A percentile compares a stretch with the other conserved stretches of the same genome.
Conservation (phyloP, 495 filamentous ascomycete species). For the Aspergillus biplanus region DNA sequence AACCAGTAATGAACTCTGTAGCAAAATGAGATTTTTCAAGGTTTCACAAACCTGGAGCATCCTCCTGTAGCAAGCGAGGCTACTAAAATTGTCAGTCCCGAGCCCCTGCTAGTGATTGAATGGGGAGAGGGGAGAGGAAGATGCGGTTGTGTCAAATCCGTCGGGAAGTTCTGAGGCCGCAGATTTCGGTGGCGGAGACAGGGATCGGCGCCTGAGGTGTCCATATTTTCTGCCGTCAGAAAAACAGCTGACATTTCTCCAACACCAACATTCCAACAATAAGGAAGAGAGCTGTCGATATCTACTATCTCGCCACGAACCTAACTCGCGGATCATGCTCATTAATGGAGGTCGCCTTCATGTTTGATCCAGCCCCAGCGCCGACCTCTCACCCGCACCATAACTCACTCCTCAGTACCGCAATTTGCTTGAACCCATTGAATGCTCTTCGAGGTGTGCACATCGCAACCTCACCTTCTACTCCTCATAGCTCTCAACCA, state of each 20-base stretch:
- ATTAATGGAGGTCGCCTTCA: conserved; percentile 27
- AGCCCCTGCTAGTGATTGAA: conserved; percentile 30
- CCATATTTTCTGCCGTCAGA: conserved; percentile 20
- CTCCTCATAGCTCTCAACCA: too few relatives aligned
- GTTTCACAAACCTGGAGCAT: conserved; percentile 49
- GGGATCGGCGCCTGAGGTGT: conserved; percentile 27
- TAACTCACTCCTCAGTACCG: too few relatives aligned
- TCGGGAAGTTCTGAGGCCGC: conserved; percentile 33
- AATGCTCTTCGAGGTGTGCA: too few relatives aligned
- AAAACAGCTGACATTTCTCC: background rate
- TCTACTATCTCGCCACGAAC: background rate
- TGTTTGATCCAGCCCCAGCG: conserved; percentile 16
- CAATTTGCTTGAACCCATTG: too few relatives aligned
- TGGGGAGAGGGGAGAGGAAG: conserved; percentile 15
- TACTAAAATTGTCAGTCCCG: conserved; percentile 35
- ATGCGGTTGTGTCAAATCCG: conserved; percentile 26
- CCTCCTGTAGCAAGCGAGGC: conserved; percentile 40
- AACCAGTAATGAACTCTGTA: conserved; percentile 31
- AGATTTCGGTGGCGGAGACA: conserved; percentile 51
- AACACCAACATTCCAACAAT: background rate
- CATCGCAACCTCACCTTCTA: too few relatives aligned
- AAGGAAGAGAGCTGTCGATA: background rate
- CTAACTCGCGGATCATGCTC: conserved; percentile 13
- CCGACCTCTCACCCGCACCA: background rate
- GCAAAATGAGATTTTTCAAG: conserved; percentile 30